Evolutionary conservation across 176 grass and related monocot species (phyloP), one percentile per base, ranked within the genome.

Genomic region (Aegilops longissima): DNA sequence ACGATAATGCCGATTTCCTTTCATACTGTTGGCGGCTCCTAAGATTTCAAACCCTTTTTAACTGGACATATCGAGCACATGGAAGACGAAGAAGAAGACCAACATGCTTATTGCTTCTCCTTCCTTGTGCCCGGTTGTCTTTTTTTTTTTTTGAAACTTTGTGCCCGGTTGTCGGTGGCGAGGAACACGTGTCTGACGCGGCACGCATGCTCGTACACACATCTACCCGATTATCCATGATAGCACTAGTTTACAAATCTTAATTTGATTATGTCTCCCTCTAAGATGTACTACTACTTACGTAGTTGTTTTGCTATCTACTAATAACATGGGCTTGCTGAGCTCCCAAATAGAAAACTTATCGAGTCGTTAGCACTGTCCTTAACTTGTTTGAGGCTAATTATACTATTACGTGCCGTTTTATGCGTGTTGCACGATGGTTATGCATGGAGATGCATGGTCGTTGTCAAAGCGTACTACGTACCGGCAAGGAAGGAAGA

Each of bases 401-500:
- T 14, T 6, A 25, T 23, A 72, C 9, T 39, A 42, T 17, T 59
- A 59, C 54, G 54, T 21, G 25, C 52, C 25, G 73, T 52, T 51
- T 54, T 75, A 20, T 33, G 73, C 73, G 73, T 77, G 47, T 21
- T 56, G 47, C 73, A 56, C 47, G 30, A 16, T 77, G 27, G 29
- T 47, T 54, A 6, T 77, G 73, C 73, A 76, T 52, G 73, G 25
- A 20, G 4, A 31, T 33, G 73, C 45, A 56, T 2, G 47, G 18
- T 51, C 25, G 23, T 69, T 68, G 52, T 45, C n/a, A 2, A 2
- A 5, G 35, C 51, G 51, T 54, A 54, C 16, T 45, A 70, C 87
- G 67, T 73, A 89, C 87, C 77, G 25, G 79, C 20, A 14, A 34
- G 70, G 11, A 81, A 68, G 9, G 76, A 20, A 34, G 84, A 3